Evolutionary conservation across 805 yeast genomes (phyloP), one percentile per base, ranked within the genome.

Genomic region (Ogataea chonburiensis): DNA sequence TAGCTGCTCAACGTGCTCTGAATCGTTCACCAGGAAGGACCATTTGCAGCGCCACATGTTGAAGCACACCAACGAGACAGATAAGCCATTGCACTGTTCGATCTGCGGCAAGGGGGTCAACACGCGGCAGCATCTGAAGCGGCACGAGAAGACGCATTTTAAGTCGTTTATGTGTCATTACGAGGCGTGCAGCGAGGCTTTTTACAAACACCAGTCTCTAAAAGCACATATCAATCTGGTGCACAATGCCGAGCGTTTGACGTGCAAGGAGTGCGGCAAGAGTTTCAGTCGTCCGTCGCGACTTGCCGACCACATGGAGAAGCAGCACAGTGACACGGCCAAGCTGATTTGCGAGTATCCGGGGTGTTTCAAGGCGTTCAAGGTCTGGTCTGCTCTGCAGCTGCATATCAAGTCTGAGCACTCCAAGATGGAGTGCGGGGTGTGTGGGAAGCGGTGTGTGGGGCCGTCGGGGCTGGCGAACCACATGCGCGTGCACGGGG

Each of bases 101-200:
- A 56, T 70, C 1, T 93, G 98, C 56, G 80, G 81, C 1, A 88
- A 87, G 58, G 95, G 96, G 3, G 81, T 85, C 34, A 81, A 79
- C 34, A 73, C 95, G 0, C 58, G 58, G 34, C 98, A 93, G 61
- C 97, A 89, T 53, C 66, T 87, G 38, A 75, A 71, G 43, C 71
- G 96, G 35, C 98, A 93, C 58, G 87, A 81, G 60, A 71, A 75
- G 24, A 82, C 95, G 2, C 98, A 93, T 56, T 77, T 78, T 4
- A 70, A 72, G 45, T 74, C 86, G 1, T 81, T 79, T 50, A 42
- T 46, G 16, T 87, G 96, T 57, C 50, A 71, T 2, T 65, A 71
- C 46, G 80, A 71, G 16, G 75, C 68, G 3, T 93, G 98, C 53
- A 45, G 49, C 0, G 86, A 78, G 47, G 58, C 78, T 0, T 91